Evolutionary conservation across 1,284 basidiomycete species (phyloP), one percentile per base, ranked within the genome.

Genomic region (Puccinia coronata): DNA sequence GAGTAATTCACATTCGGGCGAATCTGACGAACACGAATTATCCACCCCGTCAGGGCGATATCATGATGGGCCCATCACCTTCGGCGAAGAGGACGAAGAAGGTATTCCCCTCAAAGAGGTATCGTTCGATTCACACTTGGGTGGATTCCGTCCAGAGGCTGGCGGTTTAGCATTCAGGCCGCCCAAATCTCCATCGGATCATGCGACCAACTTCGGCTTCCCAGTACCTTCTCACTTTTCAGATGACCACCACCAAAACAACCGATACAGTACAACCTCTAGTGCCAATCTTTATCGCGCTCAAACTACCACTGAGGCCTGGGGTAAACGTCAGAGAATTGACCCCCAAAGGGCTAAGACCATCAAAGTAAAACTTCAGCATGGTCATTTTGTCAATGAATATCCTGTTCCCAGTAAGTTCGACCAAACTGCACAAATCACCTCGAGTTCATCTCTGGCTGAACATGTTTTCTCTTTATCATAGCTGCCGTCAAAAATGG

Each of bases 221-320:
- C 77, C 77, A 31, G 41, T 59, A 8, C 67, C 77, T n/a, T n/a
- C n/a, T 49, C 28, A 69, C 14, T 71, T 80, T 36, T 70, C 76
- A n/a, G 61, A 39, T 18, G 25, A 20, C 69, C 34, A 36, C 14
- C 71, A 70, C 14, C 71, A 70, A 31, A 47, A 77, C 16, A 31
- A 36, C 20, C 51, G 36, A 57, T 55, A 69, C 61, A 78, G 63
- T 57, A 43, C 34, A 49, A 31, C 71, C 53, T 59, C 65, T 31
- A 59, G 23, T 47, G 20, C 80, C 18, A 75, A 70, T 47, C 63
- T 81, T 9, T 81, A 81, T 57, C 70, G 80, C 16, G 25, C 71
- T 34, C 80, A 81, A 75, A 81, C 80, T 25, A 81, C 57, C 41
- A 73, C 80, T 28, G 80, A 81, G 49, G 80, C 80, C 36, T 81